Base-by-base conservation (phyloP, 257 asterid genomes). In the Petrea volubilis region DNA sequence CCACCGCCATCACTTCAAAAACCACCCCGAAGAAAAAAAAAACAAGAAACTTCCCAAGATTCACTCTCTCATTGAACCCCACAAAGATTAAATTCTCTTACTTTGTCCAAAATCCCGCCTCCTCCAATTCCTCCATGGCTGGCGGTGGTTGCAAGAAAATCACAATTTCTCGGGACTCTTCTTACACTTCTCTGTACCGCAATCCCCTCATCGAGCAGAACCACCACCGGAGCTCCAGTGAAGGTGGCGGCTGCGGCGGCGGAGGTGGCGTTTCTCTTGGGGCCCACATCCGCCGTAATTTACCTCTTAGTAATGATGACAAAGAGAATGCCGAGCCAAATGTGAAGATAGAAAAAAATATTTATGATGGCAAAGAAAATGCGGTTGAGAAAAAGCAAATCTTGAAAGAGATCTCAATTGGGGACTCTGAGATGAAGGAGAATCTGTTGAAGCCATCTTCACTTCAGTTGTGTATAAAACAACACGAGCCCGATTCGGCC, bases 391-490 rank as follows among this genome's bases (percentile, higher is more conserved):
- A 74, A 9, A 44, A 31, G 21, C 50, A 31, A 44, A 58, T 75
- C 58, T 38, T 28, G 74, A 59, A 77, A 38, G 77, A 73, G 6
- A 5, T 25, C 11, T 24, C 75, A 1, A 47, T 5, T 76, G 76
- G 43, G 73, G 76, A 71, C 47, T 71, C 59, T 25, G 46, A 60
- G 59, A 31, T 60, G 51, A 83, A 77, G 65, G 90, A 84, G 17
- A 72, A 74, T 77, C 46, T 72, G 31, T 67, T 87, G 69, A 90
- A 84, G 79, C 85, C 88, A 4, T 80, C 98, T 65, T 90, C 96
- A 0, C 92, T 90, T 55, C 90, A 85, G 76, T 34, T 85, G 12
- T 88, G 96, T n/a, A 83, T 90, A 28, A 85, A 86, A 57, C 78
- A 78, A 41, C 14, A 87, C 5, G 96, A 89, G 71, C 88, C 95